A percentile compares a stretch with the other conserved stretches of the same genome.
Conservation (phyloP, 2,329 filamentous ascomycete species). For the Penicillium palitans region DNA sequence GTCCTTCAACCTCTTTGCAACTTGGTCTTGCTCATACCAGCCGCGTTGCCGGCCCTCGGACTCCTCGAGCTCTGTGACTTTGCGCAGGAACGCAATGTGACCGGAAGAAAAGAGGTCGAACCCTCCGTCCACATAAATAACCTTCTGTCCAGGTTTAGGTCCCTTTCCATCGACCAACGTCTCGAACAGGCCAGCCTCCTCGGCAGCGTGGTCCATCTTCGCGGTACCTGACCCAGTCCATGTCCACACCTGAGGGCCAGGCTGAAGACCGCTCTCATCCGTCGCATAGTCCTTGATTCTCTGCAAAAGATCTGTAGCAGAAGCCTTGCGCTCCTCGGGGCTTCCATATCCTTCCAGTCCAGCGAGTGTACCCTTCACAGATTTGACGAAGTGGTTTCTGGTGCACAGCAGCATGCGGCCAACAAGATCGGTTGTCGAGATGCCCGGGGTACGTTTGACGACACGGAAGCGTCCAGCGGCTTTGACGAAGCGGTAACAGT, state of each 20-base stretch:
- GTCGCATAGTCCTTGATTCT: conserved; percentile 84
- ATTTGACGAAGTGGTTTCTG: conserved; percentile 88
- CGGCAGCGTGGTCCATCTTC: conserved; percentile 42
- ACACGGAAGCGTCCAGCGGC: conserved; percentile 91
- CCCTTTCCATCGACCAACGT: conserved; percentile 70
- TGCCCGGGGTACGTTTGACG: conserved; percentile 92
- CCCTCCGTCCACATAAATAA: conserved; percentile 94
- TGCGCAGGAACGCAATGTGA: conserved; percentile 89
- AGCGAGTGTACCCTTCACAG: conserved; percentile 65
- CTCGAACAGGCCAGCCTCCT: conserved; percentile 66
- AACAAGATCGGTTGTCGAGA: conserved; percentile 97
- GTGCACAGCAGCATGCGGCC: conserved; percentile 96
- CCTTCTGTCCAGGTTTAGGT: conserved; percentile 72
- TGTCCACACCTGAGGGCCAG: conserved; percentile 81
- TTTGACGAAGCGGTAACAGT: conserved; percentile 98
- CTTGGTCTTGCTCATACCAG: conserved; percentile 70
- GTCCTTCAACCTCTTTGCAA: conserved; percentile 62
- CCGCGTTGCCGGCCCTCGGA: conserved; percentile 65
- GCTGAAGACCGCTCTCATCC: conserved; percentile 74
- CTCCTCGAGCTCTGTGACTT: conserved; percentile 73
- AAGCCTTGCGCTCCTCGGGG: conserved; percentile 63
- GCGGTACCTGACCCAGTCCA: conserved; percentile 58
- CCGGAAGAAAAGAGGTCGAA: conserved; percentile 97
- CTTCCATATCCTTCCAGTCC: conserved; percentile 73
- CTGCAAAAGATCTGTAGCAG: conserved; percentile 69